Evolutionary conservation across 352 stramenopile species (phyloP), one percentile per base, ranked within the genome.

Genomic region (Globisporangium spinosum): DNA sequence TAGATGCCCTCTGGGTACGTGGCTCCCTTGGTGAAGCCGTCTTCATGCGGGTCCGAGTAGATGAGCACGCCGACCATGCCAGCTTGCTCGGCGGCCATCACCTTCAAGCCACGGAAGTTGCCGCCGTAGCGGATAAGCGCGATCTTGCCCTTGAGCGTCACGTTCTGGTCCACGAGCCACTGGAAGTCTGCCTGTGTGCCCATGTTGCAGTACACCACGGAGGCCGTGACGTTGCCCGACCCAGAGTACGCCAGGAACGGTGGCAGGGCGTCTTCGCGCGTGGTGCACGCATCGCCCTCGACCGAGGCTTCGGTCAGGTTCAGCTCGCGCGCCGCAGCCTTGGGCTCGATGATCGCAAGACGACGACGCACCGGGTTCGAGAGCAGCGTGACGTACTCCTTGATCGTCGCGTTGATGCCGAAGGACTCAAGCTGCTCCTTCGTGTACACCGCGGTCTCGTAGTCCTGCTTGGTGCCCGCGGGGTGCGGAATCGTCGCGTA

Each of bases 141-240:
- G 58, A 98, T 93, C 62, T 87, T 94, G 32, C 83, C 85, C 29
- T 86, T 62, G 17, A 98, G 67, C 1, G 77, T 80, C 60, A 98
- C 79, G 58, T 89, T 89, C 2, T 82, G 68, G 55, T 61, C 29
- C 67, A 85, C 70, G 1, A 98, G 79, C 64, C 72, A 91, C 47
- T 93, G 71, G 66, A 97, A 97, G 70, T 98, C 91, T 51, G 69
- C 62, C 3, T 77, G 90, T n/a, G 74, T 68, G 0, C 86, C 91
- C 65, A 94, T 95, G 72, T 98, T 97, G n/a, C 86, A 89, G 70
- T 97, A 98, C 60, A 98, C 88, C 0, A 95, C 69, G 0, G 84
- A 70, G 10, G 74, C 77, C 22, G 76, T 87, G 43, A 95, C 77
- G 64, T 91, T 83, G 3, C 90, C 91, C 1, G 82, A 82, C 0